Evolutionary conservation across 1,284 basidiomycete species (phyloP), one percentile per base, ranked within the genome.

Genomic region (Tremellales sp.): DNA sequence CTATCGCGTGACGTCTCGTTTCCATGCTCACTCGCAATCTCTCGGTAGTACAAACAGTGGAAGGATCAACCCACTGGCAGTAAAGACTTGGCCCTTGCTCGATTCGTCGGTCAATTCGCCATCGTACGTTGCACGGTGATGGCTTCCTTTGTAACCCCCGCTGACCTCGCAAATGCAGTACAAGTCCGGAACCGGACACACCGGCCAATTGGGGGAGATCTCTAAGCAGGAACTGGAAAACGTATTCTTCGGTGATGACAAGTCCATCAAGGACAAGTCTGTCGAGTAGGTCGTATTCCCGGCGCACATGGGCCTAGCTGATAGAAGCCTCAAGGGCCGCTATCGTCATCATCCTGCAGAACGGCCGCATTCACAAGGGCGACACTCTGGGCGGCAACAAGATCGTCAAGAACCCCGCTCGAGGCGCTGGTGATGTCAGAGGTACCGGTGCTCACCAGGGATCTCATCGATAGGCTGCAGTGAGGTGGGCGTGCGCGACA

Each of bases 191-290:
- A 65, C 61, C 33, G 68, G 68, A 28, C 62, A 67, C 57, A 68
- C 67, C 32, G 68, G 68, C 38, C 45, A 47, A 16, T 61, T 71
- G 33, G 53, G 58, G 33, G 62, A 60, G 35, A 56, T 71, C 54
- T 65, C 65, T 40, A 63, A 65, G 44, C 65, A 67, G 53, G 68
- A 71, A 47, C 47, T 61, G 14, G 67, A 71, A 60, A 68, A 57
- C 36, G 60, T 50, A 35, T 69, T 71, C 58, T 69, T 71, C 48
- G 59, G 60, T 31, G 66, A 68, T 48, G 61, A 63, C 40, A 68
- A 67, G 58, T 60, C 65, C 47, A 54, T 65, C 53, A 66, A 67
- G 57, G 65, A 67, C 56, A 71, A 71, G 61, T 61, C 60, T 31
- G 47, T 60, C 36, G 68, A 71, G 68, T 70, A 57, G 56, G 68